Base-by-base conservation (phyloP, 257 asterid genomes). In the Lycium barbarum region DNA sequence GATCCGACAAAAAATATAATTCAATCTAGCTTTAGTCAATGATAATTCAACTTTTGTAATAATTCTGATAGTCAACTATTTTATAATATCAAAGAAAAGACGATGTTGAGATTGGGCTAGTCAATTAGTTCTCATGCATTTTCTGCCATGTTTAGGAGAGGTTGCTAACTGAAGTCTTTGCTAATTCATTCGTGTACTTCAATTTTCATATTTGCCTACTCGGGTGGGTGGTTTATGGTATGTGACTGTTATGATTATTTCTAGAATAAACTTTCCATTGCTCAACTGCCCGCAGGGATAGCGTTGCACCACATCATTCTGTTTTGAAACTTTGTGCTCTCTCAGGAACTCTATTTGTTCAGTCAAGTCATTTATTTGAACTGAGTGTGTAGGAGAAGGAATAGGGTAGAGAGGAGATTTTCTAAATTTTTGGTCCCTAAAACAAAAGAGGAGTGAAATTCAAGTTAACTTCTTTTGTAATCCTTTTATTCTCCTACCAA, bases 241-340 rank as follows among this genome's bases (percentile, higher is more conserved):
- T 76, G 40, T 51, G 58, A n/a, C 43, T 76, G 14, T 74, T 51
- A 26, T 76, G 82, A 49, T 76, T 53, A 76, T 76, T 76, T 53
- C 20, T 51, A 51, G 82, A 78, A 53, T 51, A 51, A 49, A 14
- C 7, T 13, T 6, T 26, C 45, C 12, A 11, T 54, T 78, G 33
- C 65, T 53, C 22, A 33, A 33, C 47, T 78, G 49, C 49, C 10
- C 40, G 3, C 62, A 6, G 20, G 22, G 62, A 15, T 26, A 7
- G 47, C 53, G 36, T 51, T 22, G 82, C 18, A 26, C 49, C 65
- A 33, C 82, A 22, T 22, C n/a, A 14, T 74, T 73, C 80, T 73
- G 59, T 22, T 33, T 33, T 65, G 18, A 26, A 66, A 14, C 47
- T 33, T 66, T 66, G 17, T 26, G 71, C 73, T 66, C 45, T 35